Base-by-base conservation (phyloP, 352 stramenopile species). In the Phytophthora meadii region DNA sequence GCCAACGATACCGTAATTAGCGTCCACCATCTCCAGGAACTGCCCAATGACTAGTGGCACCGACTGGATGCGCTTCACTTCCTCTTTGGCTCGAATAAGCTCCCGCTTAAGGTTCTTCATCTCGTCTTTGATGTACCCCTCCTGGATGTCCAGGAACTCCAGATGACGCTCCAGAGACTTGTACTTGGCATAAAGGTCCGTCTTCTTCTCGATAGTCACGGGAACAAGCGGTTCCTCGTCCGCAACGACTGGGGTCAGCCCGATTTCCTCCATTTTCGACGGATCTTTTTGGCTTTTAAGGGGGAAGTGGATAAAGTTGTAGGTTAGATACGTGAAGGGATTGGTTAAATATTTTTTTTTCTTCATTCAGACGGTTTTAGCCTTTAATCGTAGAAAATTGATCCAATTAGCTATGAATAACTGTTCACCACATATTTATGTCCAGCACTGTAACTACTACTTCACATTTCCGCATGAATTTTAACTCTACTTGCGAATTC, bases 1-100 rank as follows among this genome's bases (percentile, higher is more conserved):
- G 51, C 90, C 89, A 17, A 99, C 96, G 68, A 99, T 99, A 54
- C 97, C 98, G 74, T 99, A 99, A 82, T 99, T 98, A 56, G 97
- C 94, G 79, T 99, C 98, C 67, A 99, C 98, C 97, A 99, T 99
- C 82, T 99, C 98, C 47, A 99, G 97, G 71, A 99, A 99, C 83
- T 99, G 98, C n/a, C 98, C 98, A 63, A 99, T 99, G 7, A 99
- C 98, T 5, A 99, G 85, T 37, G 98, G 98, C 44, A 99, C 98
- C n/a, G 92, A 98, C 88, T 99, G 97, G 73, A 99, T 99, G 47
- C 98, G 92, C 66, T 99, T 99, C 50, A 99, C 98, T 59, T 99
- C 96, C 64, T 99, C 98, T 79, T 99, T 99, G 34, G 98, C 98
- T 30, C 98, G 96, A 63, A 99, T 98, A 27, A 99, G 84, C 76